A percentile compares a stretch with the other conserved stretches of the same genome.
These are phyloP conservation scores for Coffea humblotiana DNA, from an alignment of 305 asterid genomes.

Conservation along the genomic window DNA sequence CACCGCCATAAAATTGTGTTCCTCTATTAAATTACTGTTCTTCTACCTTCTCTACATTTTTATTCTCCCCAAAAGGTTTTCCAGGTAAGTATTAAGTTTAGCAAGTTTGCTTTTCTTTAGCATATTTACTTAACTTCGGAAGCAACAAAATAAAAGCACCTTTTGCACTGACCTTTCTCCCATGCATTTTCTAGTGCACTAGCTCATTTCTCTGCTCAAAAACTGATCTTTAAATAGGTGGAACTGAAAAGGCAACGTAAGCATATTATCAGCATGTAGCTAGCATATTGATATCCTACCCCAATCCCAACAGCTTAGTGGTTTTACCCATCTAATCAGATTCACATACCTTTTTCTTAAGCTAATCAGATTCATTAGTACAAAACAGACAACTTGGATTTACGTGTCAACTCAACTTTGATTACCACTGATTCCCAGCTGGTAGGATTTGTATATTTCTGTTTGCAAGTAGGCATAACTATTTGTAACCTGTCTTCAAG, in stretches of 20 bases:
- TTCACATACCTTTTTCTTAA: too few species aligned
- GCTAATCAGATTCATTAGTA: neutral
- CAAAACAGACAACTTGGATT: too few species aligned
- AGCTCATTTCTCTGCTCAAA: neutral
- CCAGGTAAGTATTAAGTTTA: too few species aligned
- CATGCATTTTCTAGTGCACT: neutral
- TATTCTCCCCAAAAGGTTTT: too few species aligned
- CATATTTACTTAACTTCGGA: neutral
- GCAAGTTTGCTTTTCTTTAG: neutral
- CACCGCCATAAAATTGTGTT: too few species aligned
- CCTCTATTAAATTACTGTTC: too few species aligned
- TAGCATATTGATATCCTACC: neutral
- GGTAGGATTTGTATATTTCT: neutral
- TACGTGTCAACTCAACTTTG: neutral
- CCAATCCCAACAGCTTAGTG: neutral
- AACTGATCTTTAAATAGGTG: neutral
- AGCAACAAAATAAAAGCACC: neutral
- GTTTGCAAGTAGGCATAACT: neutral
- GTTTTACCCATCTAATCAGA: neutral
- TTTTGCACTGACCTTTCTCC: neutral
- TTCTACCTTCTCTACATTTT: too few species aligned
- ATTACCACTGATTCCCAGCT: neutral
- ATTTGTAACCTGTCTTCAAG: constrained; percentile 38
- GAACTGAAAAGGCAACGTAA: neutral
- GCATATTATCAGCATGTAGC: neutral